A percentile compares a stretch with the other conserved stretches of the same genome.
These are phyloP conservation scores for Mycena amicta DNA, from an alignment of 768 basidiomycete species.

Conservation along the genomic window DNA sequence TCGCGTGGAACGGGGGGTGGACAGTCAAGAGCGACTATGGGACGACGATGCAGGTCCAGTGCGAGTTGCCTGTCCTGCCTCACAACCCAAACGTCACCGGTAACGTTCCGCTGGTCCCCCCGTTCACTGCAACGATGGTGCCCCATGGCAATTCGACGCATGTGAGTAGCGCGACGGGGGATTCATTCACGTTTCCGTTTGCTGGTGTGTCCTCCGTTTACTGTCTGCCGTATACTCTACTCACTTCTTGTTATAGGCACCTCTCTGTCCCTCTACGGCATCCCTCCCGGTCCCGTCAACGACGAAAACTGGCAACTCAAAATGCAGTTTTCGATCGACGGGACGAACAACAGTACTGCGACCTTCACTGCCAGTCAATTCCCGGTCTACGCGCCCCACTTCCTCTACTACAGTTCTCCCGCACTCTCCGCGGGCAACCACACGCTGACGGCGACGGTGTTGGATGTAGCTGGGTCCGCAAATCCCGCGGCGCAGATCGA, in stretches of 20 bases:
- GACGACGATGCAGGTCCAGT: constrained; percentile 1
- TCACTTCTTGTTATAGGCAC: neutral
- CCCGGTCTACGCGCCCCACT: neutral
- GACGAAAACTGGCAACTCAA: no score
- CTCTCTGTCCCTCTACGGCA: no score
- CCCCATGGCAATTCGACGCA: constrained; percentile 10
- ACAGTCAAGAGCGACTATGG: neutral
- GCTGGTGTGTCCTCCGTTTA: constrained; percentile 1
- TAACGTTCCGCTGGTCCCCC: neutral
- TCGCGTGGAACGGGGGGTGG: constrained; percentile 13
- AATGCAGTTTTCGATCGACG: no score
- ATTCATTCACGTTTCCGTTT: no score
- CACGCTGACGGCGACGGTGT: neutral
- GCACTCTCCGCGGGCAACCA: no score
- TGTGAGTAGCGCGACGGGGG: neutral
- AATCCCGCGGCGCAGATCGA: no score
- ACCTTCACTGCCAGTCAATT: neutral
- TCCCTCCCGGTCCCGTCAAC: no score
- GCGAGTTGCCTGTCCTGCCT: neutral
- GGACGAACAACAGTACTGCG: no score
- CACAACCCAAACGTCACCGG: neutral
- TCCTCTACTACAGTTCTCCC: neutral
- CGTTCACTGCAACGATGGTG: no score
- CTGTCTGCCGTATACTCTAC: neutral
- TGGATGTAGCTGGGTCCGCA: neutral